Base-by-base conservation (phyloP, 148 eudicot species). In the Heliosperma pusillum region DNA sequence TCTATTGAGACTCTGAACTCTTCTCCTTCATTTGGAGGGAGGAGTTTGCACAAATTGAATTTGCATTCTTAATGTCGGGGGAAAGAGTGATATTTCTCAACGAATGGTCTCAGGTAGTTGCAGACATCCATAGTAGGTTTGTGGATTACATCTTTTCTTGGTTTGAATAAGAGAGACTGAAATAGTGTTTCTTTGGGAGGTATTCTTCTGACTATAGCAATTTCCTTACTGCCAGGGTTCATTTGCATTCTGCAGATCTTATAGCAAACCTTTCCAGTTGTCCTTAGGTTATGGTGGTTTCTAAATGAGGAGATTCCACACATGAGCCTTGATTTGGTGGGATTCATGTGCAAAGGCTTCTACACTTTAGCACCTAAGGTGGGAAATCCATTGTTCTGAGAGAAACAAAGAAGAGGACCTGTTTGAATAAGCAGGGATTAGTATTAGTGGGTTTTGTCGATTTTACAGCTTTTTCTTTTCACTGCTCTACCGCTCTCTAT, bases 151-250 rank as follows among this genome's bases (percentile, higher is more conserved):
- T 72, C 65, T 73, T 77, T 81, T 64, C 64, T 77, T 77, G 83
- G 83, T 72, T 73, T 77, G 80, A 79, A 73, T 73, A 50, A 16
- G 80, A 77, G 83, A 77, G 83, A 73, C 70, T 77, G 63, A 72
- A 71, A 58, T 80, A 76, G 83, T 77, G 76, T 61, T 81, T 74
- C 80, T 77, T 53, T 77, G 74, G 80, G 80, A 81, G 83, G 80
- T 73, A 73, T 73, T 68, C 59, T 77, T 81, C 80, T 81, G 80
- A 81, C 83, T 72, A 73, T 69, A 81, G 80, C 74, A 73, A 81
- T 81, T 81, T 81, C 80, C 74, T 77, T 77, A 81, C 83, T 81
- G 80, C 77, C 77, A 81, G 80, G 83, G 80, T 77, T 67, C 62
- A 77, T 81, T 61, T 73, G 74, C 72, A 68, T 81, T 73, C 76